Conservation (phyloP, 208 protist genomes). For the Wallacemonas collosoma region DNA sequence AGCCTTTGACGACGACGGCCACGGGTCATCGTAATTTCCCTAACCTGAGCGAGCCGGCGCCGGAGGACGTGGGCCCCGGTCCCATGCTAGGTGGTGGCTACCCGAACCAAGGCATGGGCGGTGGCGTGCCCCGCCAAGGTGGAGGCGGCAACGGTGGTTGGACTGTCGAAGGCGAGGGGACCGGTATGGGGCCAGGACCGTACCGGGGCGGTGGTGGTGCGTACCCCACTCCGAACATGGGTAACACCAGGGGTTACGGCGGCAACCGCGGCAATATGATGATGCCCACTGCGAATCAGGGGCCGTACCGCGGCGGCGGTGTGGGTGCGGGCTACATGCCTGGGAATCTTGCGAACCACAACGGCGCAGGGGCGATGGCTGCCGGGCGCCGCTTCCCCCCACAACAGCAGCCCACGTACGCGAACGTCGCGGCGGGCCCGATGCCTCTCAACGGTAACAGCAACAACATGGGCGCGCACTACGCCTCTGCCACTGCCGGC, state of each 20-base stretch:
- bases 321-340: neutral
- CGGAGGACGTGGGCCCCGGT: conserved; percentile 16
- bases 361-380: neutral
- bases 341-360: neutral
- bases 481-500: neutral
- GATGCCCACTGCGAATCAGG: neutral
- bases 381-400: neutral
- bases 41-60: conserved; percentile 40
- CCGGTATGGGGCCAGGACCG: neutral
- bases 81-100: conserved; percentile 1
- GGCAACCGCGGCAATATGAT: neutral
- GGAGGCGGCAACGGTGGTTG: neutral
- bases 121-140: neutral
- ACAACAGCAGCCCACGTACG: neutral
- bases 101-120: neutral
- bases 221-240: conserved; percentile 3
- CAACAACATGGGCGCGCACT: neutral
- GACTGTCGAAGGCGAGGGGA: neutral
- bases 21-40: conserved; percentile 51
- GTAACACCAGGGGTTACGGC: neutral
- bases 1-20: conserved; percentile 19
- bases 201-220: conserved; percentile 12
- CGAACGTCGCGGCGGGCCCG: neutral
- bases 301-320: neutral
- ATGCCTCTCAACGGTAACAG: conserved; percentile 1